Conservation (phyloP, 164 flowering plant species). For the Kingdonia uniflora region DNA sequence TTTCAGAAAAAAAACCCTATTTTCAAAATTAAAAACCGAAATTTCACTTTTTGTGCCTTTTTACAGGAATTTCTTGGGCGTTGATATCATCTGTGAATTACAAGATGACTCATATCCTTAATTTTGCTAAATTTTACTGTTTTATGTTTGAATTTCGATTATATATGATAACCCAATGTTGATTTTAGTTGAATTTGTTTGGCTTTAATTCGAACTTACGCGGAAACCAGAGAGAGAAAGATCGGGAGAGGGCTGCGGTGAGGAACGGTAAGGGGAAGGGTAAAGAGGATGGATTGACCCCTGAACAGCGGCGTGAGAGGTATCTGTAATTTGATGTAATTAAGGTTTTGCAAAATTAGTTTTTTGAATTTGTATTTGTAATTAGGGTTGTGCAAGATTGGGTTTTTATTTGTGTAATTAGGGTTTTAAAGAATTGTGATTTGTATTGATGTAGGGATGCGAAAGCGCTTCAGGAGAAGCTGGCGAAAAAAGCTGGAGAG, state of each 20-base stretch:
- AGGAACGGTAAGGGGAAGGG: slow-evolving; percentile 21
- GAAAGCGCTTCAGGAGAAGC: slow-evolving; percentile 78
- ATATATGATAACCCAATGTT: not conserved
- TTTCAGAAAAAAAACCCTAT: no score
- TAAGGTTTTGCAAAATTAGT: no score
- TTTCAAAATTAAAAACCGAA: not conserved
- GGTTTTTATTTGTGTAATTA: no score
- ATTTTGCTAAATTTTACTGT: not conserved
- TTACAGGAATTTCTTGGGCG: slow-evolving; percentile 8
- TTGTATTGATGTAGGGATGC: slow-evolving; percentile 43
- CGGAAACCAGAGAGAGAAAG: slow-evolving; percentile 28
- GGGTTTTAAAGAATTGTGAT: not conserved
- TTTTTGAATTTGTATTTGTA: no score
- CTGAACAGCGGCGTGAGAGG: slow-evolving; percentile 83
- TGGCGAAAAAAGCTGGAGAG: slow-evolving; percentile 61
- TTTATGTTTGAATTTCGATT: not conserved
- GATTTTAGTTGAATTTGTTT: slow-evolving; percentile 4
- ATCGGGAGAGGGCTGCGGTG: slow-evolving; percentile 45
- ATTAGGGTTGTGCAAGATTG: no score
- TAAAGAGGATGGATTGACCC: slow-evolving; percentile 54
- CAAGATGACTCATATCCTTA: slow-evolving; percentile 21
- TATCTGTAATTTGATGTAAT: slow-evolving; percentile 1
- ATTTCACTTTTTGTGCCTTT: not conserved
- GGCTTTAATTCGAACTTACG: slow-evolving; percentile 25
- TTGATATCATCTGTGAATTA: not conserved